Evolutionary conservation across 371 early-diverging fungal species (phyloP).

Genomic region (Actinomortierella wolfii): DNA sequence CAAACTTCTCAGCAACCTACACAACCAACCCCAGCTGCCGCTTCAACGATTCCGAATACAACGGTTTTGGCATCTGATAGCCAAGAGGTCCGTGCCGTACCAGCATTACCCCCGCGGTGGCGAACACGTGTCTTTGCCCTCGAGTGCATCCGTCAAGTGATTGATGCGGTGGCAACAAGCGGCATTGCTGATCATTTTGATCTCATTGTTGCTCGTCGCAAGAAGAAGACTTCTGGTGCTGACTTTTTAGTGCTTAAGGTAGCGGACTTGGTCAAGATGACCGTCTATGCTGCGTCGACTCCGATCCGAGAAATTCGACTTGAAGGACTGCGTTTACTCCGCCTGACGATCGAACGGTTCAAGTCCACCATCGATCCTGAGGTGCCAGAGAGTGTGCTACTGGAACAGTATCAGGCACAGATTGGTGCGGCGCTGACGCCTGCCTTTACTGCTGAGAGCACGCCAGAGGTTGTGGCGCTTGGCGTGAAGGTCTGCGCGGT

Average conservation of each 20-base stretch:
- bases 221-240: slow-evolving; percentile 59
- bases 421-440: slow-evolving; percentile 89
- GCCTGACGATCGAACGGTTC: slow-evolving; percentile 77
- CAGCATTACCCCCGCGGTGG: slow-evolving; percentile 82
- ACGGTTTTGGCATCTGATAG: slow-evolving; percentile 10
- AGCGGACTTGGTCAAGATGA: slow-evolving; percentile 82
- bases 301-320: slow-evolving; percentile 79
- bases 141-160: slow-evolving; percentile 71
- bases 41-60: slow-evolving; percentile 16
- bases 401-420: slow-evolving; percentile 91
- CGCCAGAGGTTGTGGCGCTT: slow-evolving; percentile 76
- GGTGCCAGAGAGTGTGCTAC: slow-evolving; percentile 73
- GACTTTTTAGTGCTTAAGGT: slow-evolving; percentile 81
- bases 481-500: slow-evolving; percentile 86
- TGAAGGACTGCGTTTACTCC: slow-evolving; percentile 75
- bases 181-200: slow-evolving; percentile 73
- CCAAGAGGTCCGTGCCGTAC: slow-evolving; percentile 19
- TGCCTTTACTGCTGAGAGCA: slow-evolving; percentile 78
- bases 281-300: slow-evolving; percentile 87
- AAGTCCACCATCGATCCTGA: slow-evolving; percentile 77
- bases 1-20: slow-evolving; percentile 16
- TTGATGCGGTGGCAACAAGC: slow-evolving; percentile 62
- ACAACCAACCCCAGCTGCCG: slow-evolving; percentile 11
- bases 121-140: slow-evolving; percentile 86
- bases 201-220: slow-evolving; percentile 63